Base-by-base conservation (phyloP, 129 eudicot genomes). In the Flaveria linearis region DNA sequence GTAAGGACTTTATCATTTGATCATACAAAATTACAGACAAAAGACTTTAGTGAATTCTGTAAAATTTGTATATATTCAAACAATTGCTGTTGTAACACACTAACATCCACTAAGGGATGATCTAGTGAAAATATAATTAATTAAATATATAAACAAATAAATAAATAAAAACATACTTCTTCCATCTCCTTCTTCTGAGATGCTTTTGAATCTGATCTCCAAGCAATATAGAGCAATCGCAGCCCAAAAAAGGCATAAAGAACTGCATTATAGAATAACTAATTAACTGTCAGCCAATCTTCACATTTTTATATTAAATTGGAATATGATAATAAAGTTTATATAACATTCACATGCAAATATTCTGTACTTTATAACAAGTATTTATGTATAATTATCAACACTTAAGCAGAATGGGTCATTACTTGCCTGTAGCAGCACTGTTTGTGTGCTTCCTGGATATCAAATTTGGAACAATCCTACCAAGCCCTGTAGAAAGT, bases 391-490 rank as follows among this genome's bases (percentile, higher is more conserved):
- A 33, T 47, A 64, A 46, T 69, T 46, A 78, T 58, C 42, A 36
- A 36, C 41, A 78, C 18, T 50, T 36, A 52, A 52, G 69, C 60
- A 73, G 53, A 84, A 78, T 71, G 52, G 16, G 20, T 55, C 55
- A 75, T 14, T 68, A 78, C 82, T 69, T 83, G 85, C 99, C 94
- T 87, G 97, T 95, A 70, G 99, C 99, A 36, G 94, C 96, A 73
- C 96, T 95, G 77, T 95, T 95, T 73, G 99, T 95, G 83, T 89
- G 97, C 91, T 95, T 95, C 41, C 97, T 82, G 18, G 99, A 95
- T 79, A 95, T 89, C 89, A 95, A 76, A 87, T 95, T 95, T 26
- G 99, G 99, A 62, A 95, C 99, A 69, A 95, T 89, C 99, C 41
- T 95, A 67, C 99, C 99, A 63, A 95, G 97, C 7, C 41, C 41